Base-by-base conservation (phyloP, 2,329 filamentous ascomycete species). In the Cladosporium sp. region DNA sequence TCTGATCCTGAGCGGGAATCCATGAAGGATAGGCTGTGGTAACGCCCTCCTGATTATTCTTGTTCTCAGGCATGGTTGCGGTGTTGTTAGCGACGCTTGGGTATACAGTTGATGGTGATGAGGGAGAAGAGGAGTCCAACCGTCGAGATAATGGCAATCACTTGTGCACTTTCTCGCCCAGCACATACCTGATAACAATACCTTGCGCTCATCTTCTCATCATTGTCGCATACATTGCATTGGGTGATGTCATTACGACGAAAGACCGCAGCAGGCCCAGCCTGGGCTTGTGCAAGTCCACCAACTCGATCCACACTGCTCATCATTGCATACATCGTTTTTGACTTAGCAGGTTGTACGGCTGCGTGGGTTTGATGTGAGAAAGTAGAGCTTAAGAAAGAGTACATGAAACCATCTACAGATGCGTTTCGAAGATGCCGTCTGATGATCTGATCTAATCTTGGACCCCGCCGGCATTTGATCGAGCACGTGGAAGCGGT, bases 1-100 rank as follows among this genome's bases (percentile, higher is more conserved):
- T 60, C 55, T 72, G 70, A 55, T 70, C 64, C 49, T 71, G 69
- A 7, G 64, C 51, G 43, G 65, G 63, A 47, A 70, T 64, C 60
- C 61, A 60, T 49, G 56, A 39, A 34, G 63, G 63, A 60, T 68
- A 70, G 40, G 67, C 68, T 28, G 67, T 69, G 43, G 40, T 51
- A 3, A 51, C 49, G 12, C 49, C 15, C 6, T 51, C 12, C 3
- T 37, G 49, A 12, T 51, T 51, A 19, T 51, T 51, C 7, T 22
- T 51, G 49, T 51, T 51, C 36, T 51, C 49, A 11, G 49, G 49
- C 49, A 51, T 51, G 49, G 11, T 51, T 12, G 49, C 34, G 20
- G 19, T 25, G 14, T n/a, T 25, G 30, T 17, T 4, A 17, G 14
- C 4, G 5, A n/a, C 19, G 45, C n/a, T 22, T 28, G 6, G 9